A percentile compares a stretch with the other conserved stretches of the same genome.
These are phyloP conservation scores for Schizosaccharomyces cryophilus DNA, from an alignment of 805 yeast genomes.

Conservation along the genomic window DNA sequence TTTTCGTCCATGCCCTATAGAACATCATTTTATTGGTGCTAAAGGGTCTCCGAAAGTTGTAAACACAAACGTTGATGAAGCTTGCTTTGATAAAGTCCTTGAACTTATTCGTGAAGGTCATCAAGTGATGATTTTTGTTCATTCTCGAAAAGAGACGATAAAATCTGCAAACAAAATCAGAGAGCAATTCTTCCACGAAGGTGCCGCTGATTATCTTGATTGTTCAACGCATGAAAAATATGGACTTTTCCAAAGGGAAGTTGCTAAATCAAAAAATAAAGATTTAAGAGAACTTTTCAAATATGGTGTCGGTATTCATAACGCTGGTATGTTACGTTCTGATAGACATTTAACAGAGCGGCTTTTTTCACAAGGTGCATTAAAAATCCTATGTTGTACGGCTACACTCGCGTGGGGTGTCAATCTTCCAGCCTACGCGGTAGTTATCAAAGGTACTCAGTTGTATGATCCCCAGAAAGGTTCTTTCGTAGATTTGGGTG, in stretches of 20 bases:
- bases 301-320: constrained; percentile 78
- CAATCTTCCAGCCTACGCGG: constrained; percentile 92
- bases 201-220: constrained; percentile 24
- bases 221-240: constrained; percentile 16
- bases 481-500: constrained; percentile 81
- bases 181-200: constrained; percentile 35
- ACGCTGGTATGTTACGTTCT: constrained; percentile 84
- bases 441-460: constrained; percentile 87
- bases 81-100: constrained; percentile 50
- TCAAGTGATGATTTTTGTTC: constrained; percentile 93
- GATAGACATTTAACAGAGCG: constrained; percentile 79
- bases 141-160: constrained; percentile 78
- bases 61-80: constrained; percentile 56
- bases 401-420: constrained; percentile 99
- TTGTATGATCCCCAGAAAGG: constrained; percentile 86
- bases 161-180: constrained; percentile 57
- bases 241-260: constrained; percentile 28
- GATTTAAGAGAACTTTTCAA: constrained; percentile 62
- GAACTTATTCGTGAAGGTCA: constrained; percentile 28
- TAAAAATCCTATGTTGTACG: constrained; percentile 79
- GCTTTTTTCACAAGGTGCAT: constrained; percentile 63
- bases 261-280: constrained; percentile 40
- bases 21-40: constrained; percentile 71
- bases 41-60: constrained; percentile 35
- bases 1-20: constrained; percentile 79